Evolutionary conservation across 2,329 filamentous ascomycete species (phyloP), one percentile per base, ranked within the genome.

Genomic region (Aspergillus sp.): DNA sequence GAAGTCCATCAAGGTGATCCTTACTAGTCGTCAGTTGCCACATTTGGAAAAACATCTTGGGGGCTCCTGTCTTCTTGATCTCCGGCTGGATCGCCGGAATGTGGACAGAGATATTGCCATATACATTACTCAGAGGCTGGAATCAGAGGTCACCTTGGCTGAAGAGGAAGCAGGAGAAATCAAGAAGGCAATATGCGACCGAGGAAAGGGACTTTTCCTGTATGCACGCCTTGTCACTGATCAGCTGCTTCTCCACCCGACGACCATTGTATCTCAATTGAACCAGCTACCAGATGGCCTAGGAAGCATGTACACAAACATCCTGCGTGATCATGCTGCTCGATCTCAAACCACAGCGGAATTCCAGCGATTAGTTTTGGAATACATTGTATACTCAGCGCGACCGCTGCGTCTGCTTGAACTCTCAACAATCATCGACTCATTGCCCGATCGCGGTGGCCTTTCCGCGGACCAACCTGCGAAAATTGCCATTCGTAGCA

Each of bases 191-290:
- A 69, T 80, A 3, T 73, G 71, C 3, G 73, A 73, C 2, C 65
- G 67, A 4, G 77, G 75, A 0, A 74, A 78, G n/a, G 79, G 79
- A 0, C 63, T 81, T 1, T 82, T 82, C 57, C 69, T 82, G 4
- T 80, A 63, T 22, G 78, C 79, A 1, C 75, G 73, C 46, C 71
- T 82, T 3, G 74, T 77, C 9, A 75, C 80, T 71, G 78, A 81
- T 49, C 65, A 71, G 32, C 61, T 76, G 4, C 56, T 71, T 20
- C 11, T 39, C 4, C 67, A 74, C 18, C 49, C 60, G 14, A 42
- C 14, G 14, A 42, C 29, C 54, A 52, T 26, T 47, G 60, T 9
- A 36, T 65, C 16, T 69, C 69, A 18, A 56, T 71, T 20, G 49
- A 73, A 57, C n/a, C 29, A 61, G 2, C 68, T 82, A 0, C 78